phyloP scores from a whole-genome alignment of 306 rosid genomes.

The Mimosa pudica region DNA sequence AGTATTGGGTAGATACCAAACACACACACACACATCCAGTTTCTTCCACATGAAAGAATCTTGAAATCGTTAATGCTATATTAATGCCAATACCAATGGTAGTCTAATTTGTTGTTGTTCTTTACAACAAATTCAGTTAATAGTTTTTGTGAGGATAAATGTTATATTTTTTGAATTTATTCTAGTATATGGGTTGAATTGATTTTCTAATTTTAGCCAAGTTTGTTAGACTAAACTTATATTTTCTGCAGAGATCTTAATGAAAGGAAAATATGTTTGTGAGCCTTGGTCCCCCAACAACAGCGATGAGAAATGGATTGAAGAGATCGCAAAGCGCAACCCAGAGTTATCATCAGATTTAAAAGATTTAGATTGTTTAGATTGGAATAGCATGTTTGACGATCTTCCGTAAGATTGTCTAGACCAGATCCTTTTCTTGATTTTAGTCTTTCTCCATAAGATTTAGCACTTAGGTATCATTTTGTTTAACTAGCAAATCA shows the following conservation, averaged over 20 bases:
- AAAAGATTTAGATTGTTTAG: too few species aligned
- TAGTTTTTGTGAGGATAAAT: conserved; percentile 8
- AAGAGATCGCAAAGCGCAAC: too few species aligned
- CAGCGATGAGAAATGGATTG: conserved; percentile 31
- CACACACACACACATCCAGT: not conserved
- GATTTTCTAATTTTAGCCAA: not conserved
- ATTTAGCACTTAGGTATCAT: too few species aligned
- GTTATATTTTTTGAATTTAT: conserved; percentile 14
- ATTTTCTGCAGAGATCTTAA: conserved; percentile 56
- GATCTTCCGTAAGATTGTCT: conserved; percentile 47
- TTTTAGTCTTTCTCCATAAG: conserved; percentile 27
- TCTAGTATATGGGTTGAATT: not conserved
- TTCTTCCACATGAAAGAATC: not conserved
- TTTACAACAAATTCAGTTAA: not conserved
- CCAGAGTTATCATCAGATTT: too few species aligned
- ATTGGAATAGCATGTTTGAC: conserved; percentile 60
- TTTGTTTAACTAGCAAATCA: too few species aligned
- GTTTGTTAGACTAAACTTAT: not conserved
- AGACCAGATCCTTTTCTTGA: conserved; percentile 19
- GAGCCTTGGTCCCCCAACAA: conserved; percentile 45
- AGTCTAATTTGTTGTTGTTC: not conserved
- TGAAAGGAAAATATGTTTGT: conserved; percentile 61
- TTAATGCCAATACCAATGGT: not conserved
- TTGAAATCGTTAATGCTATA: conserved; percentile 2
- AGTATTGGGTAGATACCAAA: conserved; percentile 17